Percentiles rank a stretch among this genome's conserved stretches.
Conservation (phyloP, 192 early-diverging fungal genomes). For the Coemansia sp. region DNA sequence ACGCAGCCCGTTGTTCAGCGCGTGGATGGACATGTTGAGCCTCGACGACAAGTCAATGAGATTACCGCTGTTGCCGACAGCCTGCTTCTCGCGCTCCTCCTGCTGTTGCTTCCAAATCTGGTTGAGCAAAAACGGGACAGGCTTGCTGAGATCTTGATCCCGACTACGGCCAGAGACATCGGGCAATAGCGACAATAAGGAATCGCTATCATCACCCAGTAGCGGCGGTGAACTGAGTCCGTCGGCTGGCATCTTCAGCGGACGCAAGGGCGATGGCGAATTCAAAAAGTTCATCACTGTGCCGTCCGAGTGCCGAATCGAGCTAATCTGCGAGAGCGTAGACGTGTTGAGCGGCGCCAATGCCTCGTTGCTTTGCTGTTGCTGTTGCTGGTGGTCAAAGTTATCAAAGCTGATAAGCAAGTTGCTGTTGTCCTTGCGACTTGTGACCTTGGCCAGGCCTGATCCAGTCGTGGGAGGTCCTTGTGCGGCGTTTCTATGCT, state of each 20-base stretch:
- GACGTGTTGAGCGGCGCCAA: constrained; percentile 9
- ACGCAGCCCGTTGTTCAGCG: constrained; percentile 33
- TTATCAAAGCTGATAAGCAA: constrained; percentile 27
- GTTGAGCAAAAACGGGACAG: constrained; percentile 30
- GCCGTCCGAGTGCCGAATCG: constrained; percentile 18
- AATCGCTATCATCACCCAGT: constrained; percentile 4
- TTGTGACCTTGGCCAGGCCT: constrained; percentile 1
- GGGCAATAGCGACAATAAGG: constrained; percentile 22
- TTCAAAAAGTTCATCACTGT: constrained; percentile 16
- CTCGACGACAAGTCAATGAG: constrained; percentile 40
- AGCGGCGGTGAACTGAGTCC: neutral
- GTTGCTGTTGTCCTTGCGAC: constrained; percentile 3
- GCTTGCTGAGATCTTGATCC: constrained; percentile 18
- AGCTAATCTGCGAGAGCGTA: constrained; percentile 33
- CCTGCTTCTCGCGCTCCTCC: constrained; percentile 12
- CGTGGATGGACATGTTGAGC: constrained; percentile 39
- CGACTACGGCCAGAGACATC: constrained; percentile 13
- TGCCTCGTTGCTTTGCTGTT: constrained; percentile 8
- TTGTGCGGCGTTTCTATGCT: neutral
- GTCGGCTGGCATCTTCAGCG: neutral
- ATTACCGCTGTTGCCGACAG: constrained; percentile 8
- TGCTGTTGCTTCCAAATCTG: constrained; percentile 14
- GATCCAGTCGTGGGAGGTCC: neutral
- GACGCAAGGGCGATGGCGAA: constrained; percentile 31
- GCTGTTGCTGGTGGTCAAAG: constrained; percentile 9